Evolutionary conservation across 306 rosid genomes (phyloP), one percentile per base, ranked within the genome.

Genomic region (Dryas drummondii): DNA sequence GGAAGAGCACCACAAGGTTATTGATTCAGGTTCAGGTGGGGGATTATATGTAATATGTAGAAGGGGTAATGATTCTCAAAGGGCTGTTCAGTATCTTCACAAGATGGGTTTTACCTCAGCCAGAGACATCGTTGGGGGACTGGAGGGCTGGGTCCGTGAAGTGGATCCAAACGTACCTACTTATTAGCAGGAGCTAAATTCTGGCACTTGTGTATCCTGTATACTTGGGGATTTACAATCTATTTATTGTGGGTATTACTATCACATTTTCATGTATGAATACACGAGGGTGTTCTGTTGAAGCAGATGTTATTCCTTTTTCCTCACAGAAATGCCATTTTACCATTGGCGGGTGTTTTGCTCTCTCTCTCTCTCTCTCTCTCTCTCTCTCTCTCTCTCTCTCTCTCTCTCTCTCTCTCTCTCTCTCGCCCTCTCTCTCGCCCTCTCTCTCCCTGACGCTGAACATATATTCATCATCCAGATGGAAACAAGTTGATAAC

Each of bases 51-150:
- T 90, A n/a, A 78, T 94, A 14, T 94, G 99, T 78, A 84, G 97
- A 82, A 86, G 97, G 68, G 99, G 97, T 51, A 94, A 94, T 85
- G 99, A 94, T 90, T 94, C 99, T 53, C 97, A 94, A 79, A 89
- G 88, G 82, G 99, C 99, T 46, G 93, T 92, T 82, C 86, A 84
- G 86, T 61, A 26, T 76, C 97, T 94, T 78, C 93, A 87, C 68
- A 88, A 88, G 76, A 69, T 78, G 85, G 97, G 97, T 27, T 90
- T 87, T 68, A 53, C 77, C 54, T 90, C 91, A 63, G 96, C 97
- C 72, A 94, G 79, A 83, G 97, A 92, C 75, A 88, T 94, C 53
- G 76, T 89, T 47, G 99, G 97, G 22, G 99, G 99, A 22, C 44
- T 90, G 41, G 99, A 90, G 73, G 86, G 93, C 67, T 94, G 99